Evolutionary conservation across 2,329 filamentous ascomycete genomes (phyloP), one percentile per base, ranked within the genome.

Genomic region (Camillea tinctor): DNA sequence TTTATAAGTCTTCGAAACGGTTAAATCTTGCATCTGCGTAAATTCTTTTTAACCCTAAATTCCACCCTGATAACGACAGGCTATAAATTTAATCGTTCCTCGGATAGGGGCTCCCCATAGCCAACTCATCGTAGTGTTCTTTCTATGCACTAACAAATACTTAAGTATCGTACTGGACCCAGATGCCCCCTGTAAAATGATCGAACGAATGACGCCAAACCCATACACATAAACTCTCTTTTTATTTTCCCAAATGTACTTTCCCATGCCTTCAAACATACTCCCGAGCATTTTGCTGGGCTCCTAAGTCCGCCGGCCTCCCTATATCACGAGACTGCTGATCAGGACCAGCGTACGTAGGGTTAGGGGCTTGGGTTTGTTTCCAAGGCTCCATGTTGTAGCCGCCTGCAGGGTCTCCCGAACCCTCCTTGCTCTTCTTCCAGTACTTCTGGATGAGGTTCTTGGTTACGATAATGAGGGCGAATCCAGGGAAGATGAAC

Each of bases 401-500:
- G 0, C 69, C 71, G 23, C 54, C 58, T 1, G 36, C 36, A 2
- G 54, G 64, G 7, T 64, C 60, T 17, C 69, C 64, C 54, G 66
- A 54, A 8, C 58, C 63, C 19, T 65, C 62, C 63, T 75, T 74
- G 13, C 64, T 64, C 62, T 69, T 68, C 40, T 67, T 58, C 58
- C 67, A 68, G 30, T 68, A 65, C 56, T 70, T 73, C 26, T 64
- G 65, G 56, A 76, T 66, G 56, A 77, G 71, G 13, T 66, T 65
- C 58, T 74, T 74, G 51, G 76, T 69, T 55, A 77, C 65, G 21
- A 82, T 64, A 23, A 74, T 65, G 22, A 76, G 67, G 3, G 73
- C 55, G 53, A 80, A 70, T 30, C 74, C 71, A 4, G 82, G 71
- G 61, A 79, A 70, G 44, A 81, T 54, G 52, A 81, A 72, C 53